Evolutionary conservation across 1,284 basidiomycete genomes (phyloP).

Genomic region (Cyathus olla): DNA sequence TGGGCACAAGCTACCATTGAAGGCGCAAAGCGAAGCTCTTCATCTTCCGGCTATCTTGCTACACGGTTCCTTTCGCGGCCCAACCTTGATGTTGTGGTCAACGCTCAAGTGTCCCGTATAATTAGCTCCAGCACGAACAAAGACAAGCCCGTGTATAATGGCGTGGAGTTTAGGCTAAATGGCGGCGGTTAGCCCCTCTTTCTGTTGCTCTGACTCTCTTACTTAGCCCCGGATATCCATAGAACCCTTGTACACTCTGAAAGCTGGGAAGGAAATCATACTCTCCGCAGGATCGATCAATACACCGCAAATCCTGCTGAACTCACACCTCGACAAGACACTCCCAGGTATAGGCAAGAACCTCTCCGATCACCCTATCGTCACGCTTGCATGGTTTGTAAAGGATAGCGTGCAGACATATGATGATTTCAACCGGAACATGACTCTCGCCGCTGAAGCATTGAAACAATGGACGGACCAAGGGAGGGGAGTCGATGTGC

Average conservation of each 20-base stretch:
- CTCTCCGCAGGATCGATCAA: slow-evolving; percentile 37
- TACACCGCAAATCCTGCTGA: slow-evolving; percentile 48
- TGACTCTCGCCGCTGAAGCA: not conserved
- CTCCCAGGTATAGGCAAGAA: slow-evolving; percentile 49
- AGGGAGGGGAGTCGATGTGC: not conserved
- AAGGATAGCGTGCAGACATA: not conserved
- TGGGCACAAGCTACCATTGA: slow-evolving; percentile 18
- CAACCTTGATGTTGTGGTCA: slow-evolving; percentile 19
- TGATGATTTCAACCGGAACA: slow-evolving; percentile 1
- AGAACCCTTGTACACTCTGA: not conserved
- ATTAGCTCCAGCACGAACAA: not conserved
- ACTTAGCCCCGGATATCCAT: too few species aligned
- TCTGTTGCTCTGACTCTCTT: too few species aligned
- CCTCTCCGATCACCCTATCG: slow-evolving; percentile 47
- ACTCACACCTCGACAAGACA: slow-evolving; percentile 48
- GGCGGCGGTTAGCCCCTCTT: not conserved
- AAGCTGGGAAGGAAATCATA: slow-evolving; percentile 27
- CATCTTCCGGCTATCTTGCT: slow-evolving; percentile 17
- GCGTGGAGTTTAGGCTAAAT: slow-evolving; percentile 11
- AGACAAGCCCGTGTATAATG: slow-evolving; percentile 3
- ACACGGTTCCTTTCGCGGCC: slow-evolving; percentile 6
- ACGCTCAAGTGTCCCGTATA: slow-evolving; percentile 18
- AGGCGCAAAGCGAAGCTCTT: slow-evolving; percentile 13
- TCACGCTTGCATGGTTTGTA: not conserved
- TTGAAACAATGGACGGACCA: not conserved